phyloP scores from a whole-genome alignment of 306 rosid species.

The Lathyrus tuberosus region DNA sequence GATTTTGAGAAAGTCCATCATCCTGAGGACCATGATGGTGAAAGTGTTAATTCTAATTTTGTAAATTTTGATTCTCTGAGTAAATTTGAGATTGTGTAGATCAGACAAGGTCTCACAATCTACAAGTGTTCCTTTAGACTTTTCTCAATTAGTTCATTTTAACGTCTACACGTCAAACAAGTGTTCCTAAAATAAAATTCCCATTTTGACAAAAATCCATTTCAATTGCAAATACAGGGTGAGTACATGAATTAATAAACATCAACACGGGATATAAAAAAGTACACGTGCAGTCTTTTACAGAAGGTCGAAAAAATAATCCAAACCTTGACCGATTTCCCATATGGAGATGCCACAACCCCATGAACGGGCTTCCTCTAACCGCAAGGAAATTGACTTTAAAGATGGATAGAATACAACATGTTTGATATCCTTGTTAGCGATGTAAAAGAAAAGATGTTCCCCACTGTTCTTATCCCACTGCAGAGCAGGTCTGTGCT shows the following conservation, averaged over 20 bases:
- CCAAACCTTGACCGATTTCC: conserved; percentile 99
- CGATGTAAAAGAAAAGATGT: conserved; percentile 71
- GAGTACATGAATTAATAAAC: not conserved
- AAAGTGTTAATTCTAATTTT: not conserved
- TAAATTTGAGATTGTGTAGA: not conserved
- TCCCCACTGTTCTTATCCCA: conserved; percentile 90
- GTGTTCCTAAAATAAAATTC: not conserved
- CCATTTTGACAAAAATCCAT: not conserved
- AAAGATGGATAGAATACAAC: conserved; percentile 88
- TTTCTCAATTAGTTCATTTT: not conserved
- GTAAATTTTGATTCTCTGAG: not conserved
- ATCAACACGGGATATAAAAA: not conserved
- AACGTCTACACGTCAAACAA: not conserved
- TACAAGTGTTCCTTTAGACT: not conserved
- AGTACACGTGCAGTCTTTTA: conserved; percentile 25
- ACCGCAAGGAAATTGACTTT: conserved; percentile 75
- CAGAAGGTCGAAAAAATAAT: conserved; percentile 81
- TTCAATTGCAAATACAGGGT: conserved; percentile 11
- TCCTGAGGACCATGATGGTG: not conserved
- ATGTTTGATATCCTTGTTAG: conserved; percentile 55
- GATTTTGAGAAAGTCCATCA: not conserved
- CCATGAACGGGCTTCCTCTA: conserved; percentile 84
- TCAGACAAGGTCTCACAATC: not conserved
- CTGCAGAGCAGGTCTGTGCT: conserved; percentile 69
- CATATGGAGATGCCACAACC: conserved; percentile 92